Percentiles rank a stretch among this genome's conserved stretches.
These are phyloP conservation scores for Tuber aestivum DNA, from an alignment of 495 filamentous ascomycete genomes.

Conservation along the genomic window DNA sequence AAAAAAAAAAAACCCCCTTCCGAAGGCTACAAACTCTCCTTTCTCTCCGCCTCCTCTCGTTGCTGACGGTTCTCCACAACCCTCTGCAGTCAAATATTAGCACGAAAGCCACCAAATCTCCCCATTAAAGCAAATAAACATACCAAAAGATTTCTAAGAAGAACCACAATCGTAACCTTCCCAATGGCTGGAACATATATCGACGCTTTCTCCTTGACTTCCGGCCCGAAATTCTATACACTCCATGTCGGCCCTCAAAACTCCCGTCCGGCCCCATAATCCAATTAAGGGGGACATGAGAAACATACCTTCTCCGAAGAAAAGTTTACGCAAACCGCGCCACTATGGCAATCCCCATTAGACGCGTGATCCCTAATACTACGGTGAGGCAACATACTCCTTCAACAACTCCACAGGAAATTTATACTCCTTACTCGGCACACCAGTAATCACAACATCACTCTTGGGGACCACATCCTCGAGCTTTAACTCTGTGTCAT, in stretches of 20 bases:
- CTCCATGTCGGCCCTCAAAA: conserved; percentile 7
- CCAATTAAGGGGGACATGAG: background rate
- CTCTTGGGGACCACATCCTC: conserved; percentile 76
- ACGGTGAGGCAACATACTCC: conserved; percentile 45
- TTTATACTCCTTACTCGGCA: conserved; percentile 81
- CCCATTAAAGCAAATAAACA: conserved; percentile 37
- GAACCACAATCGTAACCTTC: conserved; percentile 91
- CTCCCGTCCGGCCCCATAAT: conserved; percentile 11
- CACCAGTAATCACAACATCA: conserved; percentile 90
- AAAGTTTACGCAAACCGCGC: conserved; percentile 95
- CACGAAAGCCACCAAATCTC: background rate
- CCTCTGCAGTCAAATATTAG: conserved; percentile 12
- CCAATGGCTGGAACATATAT: conserved; percentile 95
- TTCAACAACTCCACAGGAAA: conserved; percentile 73
- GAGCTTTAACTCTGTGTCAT: conserved; percentile 65
- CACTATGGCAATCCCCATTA: conserved; percentile 40
- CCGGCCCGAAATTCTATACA: conserved; percentile 73
- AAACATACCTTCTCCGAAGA: conserved; percentile 70
- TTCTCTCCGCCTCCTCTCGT: background rate
- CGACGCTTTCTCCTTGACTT: conserved; percentile 87
- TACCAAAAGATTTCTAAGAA: conserved; percentile 83
- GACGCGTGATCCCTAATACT: background rate
- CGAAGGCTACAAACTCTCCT: background rate
- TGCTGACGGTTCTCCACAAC: conserved; percentile 25
- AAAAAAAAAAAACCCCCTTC: background rate